Percentiles rank a stretch among this genome's conserved stretches.
Conservation (phyloP, 352 stramenopile species). For the Globisporangium carolinianum region DNA sequence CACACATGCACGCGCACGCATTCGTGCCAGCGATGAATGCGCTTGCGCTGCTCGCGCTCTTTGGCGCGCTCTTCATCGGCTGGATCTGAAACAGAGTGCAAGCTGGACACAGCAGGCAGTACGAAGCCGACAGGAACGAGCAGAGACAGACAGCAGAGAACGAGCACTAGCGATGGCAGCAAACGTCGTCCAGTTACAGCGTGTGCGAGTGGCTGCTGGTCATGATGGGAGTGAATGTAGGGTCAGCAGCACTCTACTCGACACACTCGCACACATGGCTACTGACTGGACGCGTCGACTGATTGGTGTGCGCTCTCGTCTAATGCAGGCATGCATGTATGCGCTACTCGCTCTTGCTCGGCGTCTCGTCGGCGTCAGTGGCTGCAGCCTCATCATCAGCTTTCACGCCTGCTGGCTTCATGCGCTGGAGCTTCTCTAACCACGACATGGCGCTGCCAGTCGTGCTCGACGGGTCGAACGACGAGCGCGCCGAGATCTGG, state of each 20-base stretch:
- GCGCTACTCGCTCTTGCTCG: slow-evolving; percentile 9
- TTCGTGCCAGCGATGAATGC: slow-evolving; percentile 52
- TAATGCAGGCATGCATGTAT: slow-evolving; percentile 8
- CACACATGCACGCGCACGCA: slow-evolving; percentile 35
- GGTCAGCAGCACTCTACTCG: background rate
- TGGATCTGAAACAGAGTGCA: slow-evolving; percentile 15
- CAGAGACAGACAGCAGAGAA: background rate
- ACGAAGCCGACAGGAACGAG: too few species aligned
- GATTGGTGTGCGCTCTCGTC: slow-evolving; percentile 2
- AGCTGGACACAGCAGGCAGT: background rate
- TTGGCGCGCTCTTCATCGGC: slow-evolving; percentile 27
- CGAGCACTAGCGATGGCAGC: background rate
- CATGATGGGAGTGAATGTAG: too few species aligned
- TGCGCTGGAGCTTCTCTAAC: slow-evolving; percentile 84
- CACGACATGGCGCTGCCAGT: slow-evolving; percentile 74
- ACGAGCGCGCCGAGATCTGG: slow-evolving; percentile 54
- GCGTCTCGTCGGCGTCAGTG: slow-evolving; percentile 17
- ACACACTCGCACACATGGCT: background rate
- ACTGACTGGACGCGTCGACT: too few species aligned
- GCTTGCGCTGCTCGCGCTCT: slow-evolving; percentile 27
- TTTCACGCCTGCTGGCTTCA: slow-evolving; percentile 66
- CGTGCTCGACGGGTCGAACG: slow-evolving; percentile 60
- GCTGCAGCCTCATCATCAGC: slow-evolving; percentile 20
- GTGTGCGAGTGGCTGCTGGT: background rate
- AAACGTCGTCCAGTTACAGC: background rate